These are phyloP conservation scores for Carallia brachiata DNA, from an alignment of 345 rosid genomes.

Conservation along the genomic window DNA sequence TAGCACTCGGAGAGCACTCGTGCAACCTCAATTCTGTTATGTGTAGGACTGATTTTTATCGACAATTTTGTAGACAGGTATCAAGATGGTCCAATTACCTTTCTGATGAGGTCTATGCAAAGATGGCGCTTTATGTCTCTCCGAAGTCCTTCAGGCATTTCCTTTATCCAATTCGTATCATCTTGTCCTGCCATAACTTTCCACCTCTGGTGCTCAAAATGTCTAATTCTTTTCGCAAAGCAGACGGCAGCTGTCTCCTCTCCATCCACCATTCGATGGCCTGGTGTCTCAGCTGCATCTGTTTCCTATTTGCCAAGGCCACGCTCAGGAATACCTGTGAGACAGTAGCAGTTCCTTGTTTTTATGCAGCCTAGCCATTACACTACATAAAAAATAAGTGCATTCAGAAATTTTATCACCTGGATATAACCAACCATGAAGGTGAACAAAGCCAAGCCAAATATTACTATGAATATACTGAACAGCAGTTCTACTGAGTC, in stretches of 20 bases:
- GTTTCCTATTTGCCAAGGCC: conserved; percentile 50
- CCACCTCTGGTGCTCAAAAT: conserved; percentile 51
- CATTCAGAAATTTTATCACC: conserved; percentile 23
- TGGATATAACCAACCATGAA: conserved; percentile 58
- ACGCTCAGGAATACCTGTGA: conserved; percentile 56
- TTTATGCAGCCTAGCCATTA: neutral
- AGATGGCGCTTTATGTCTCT: conserved; percentile 57
- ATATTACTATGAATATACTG: conserved; percentile 50
- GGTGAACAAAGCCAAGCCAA: conserved; percentile 63
- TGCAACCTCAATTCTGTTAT: too few species aligned
- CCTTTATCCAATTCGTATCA: conserved; percentile 45
- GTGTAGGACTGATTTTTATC: too few species aligned
- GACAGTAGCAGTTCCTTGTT: neutral
- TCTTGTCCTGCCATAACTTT: conserved; percentile 50
- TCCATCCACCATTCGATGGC: conserved; percentile 74
- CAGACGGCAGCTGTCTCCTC: conserved; percentile 51
- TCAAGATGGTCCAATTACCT: conserved; percentile 29
- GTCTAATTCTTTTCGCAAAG: conserved; percentile 47
- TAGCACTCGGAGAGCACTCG: too few species aligned
- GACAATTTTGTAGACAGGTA: too few species aligned
- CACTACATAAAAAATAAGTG: neutral
- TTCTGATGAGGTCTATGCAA: conserved; percentile 54
- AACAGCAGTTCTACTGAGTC: conserved; percentile 52
- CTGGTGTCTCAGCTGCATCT: conserved; percentile 44
- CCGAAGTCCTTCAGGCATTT: conserved; percentile 63